Conservation (phyloP, 2,329 filamentous ascomycete species). For the Clarireedia sp. region DNA sequence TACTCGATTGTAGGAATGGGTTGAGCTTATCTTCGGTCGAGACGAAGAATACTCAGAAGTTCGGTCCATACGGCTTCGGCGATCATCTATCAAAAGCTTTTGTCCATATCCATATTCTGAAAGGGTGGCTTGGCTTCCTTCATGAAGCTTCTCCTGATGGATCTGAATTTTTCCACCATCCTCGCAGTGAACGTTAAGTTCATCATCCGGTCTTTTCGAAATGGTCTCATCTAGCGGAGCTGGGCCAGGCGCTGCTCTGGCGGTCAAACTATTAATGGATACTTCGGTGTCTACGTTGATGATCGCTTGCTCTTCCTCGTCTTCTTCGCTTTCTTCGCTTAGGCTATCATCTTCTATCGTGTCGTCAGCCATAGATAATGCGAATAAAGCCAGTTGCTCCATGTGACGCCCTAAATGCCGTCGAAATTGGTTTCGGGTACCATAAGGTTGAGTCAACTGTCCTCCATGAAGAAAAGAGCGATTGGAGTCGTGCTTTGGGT, state of each 20-base stretch:
- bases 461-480: slow-evolving; percentile 9
- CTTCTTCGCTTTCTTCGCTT: neutral
- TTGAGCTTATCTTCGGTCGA: slow-evolving; percentile 16
- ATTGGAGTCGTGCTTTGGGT: slow-evolving; percentile 10
- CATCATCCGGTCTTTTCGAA: too few species aligned
- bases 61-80: slow-evolving; percentile 18
- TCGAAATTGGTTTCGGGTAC: slow-evolving; percentile 15
- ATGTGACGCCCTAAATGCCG: slow-evolving; percentile 20
- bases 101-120: slow-evolving; percentile 28
- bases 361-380: slow-evolving; percentile 11
- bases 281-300: too few species aligned
- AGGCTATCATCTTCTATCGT: neutral
- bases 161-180: slow-evolving; percentile 55
- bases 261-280: too few species aligned
- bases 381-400: slow-evolving; percentile 22
- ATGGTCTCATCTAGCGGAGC: too few species aligned
- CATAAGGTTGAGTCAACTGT: slow-evolving; percentile 9
- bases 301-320: neutral
- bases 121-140: slow-evolving; percentile 44
- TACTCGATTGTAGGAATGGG: slow-evolving; percentile 19
- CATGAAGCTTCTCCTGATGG: slow-evolving; percentile 33
- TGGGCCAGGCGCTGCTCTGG: too few species aligned
- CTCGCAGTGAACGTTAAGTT: slow-evolving; percentile 48
- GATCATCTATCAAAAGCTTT: slow-evolving; percentile 20
- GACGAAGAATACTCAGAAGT: slow-evolving; percentile 13